phyloP scores from a whole-genome alignment of 2,329 filamentous ascomycete genomes.

The Pseudopyrenochaeta lycopersici region DNA sequence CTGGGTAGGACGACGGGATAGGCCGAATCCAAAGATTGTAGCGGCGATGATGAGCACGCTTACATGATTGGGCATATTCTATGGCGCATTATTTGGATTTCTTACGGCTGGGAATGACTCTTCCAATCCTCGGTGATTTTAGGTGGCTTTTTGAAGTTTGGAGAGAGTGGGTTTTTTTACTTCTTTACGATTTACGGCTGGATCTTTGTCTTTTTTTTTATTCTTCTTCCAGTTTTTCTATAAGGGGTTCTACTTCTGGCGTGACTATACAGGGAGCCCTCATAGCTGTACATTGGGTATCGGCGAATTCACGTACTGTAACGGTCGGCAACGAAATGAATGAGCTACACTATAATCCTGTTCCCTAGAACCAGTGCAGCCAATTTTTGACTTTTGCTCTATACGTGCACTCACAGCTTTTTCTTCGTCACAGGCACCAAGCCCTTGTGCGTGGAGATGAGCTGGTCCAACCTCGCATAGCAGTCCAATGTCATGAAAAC shows the following conservation, averaged over 20 bases:
- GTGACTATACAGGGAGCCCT: neutral
- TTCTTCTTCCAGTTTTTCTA: neutral
- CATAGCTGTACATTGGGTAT: neutral
- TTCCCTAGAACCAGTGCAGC: neutral
- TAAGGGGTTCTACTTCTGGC: neutral
- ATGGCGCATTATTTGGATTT: neutral
- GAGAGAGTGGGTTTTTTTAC: neutral
- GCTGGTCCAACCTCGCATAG: constrained; percentile 42
- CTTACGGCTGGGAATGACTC: neutral
- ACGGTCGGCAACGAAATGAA: neutral
- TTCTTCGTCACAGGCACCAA: constrained; percentile 41
- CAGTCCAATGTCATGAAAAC: constrained; percentile 49
- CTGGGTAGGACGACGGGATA: constrained; percentile 42
- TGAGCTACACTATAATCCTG: neutral
- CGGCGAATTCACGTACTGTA: neutral
- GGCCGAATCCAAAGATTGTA: constrained; percentile 53
- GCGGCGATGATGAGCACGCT: constrained; percentile 56
- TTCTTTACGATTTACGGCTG: constrained; percentile 2
- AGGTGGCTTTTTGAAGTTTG: neutral
- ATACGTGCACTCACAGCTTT: constrained; percentile 24
- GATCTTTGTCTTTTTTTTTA: neutral
- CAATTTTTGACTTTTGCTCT: neutral
- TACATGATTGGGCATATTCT: constrained; percentile 28
- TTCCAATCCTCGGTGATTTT: neutral
- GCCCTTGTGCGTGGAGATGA: constrained; percentile 32